Evolutionary conservation across 306 rosid species (phyloP), one percentile per base, ranked within the genome.

Genomic region (Inga leiocalycina): DNA sequence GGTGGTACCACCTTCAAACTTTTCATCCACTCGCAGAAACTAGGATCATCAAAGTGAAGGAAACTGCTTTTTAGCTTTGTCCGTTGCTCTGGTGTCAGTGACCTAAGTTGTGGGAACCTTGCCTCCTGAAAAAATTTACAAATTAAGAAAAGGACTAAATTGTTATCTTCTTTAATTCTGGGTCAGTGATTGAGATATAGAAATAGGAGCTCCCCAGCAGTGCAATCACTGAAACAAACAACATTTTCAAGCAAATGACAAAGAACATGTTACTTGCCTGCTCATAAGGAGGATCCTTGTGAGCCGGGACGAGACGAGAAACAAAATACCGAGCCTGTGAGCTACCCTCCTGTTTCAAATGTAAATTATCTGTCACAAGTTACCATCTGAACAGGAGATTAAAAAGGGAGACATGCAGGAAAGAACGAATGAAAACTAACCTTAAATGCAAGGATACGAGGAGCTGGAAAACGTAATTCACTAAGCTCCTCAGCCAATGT

Each of bases 251-350:
- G 48, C 3, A 24, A 10, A 65, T 35, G 59, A 39, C 74, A 24
- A 67, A 49, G 46, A 45, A 61, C 70, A 41, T 51, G 70, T 34
- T 71, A 75, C 90, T 91, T 78, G 91, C 99, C 97, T 97, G 99
- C 87, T 97, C 99, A 76, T 97, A 97, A 74, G 99, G 98, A 88
- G 99, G 99, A 88, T 97, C 99, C 88, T 90, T 94, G 91, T 97
- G 98, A 22, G 98, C 97, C 14, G 98, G 97, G 75, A 94, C 91
- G 84, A 97, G 98, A 65, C 97, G 97, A 16, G 99, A 92, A 64
- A 91, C 97, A 62, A 97, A 94, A 84, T 94, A 97, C 37, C 99
- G 90, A 68, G 98, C 97, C 80, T 91, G 99, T 51, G 99, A 97
- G 88, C 98, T 97, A 85, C 98, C 98, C 88, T 94, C 99, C 99